Evolutionary conservation across 345 rosid species (phyloP).

Genomic region (Populus euphratica): DNA sequence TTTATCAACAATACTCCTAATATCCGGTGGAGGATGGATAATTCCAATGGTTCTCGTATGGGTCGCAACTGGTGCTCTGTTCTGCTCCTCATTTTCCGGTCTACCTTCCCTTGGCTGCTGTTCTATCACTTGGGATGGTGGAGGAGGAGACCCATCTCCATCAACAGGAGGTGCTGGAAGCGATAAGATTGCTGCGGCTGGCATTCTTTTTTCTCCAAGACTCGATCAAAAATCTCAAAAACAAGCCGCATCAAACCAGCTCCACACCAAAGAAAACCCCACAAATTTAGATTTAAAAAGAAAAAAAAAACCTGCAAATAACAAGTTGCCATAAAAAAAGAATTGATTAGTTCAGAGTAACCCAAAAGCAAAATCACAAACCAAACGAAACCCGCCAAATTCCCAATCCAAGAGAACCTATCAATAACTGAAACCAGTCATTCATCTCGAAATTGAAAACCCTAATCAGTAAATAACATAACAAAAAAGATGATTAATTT

Average conservation of each 20-base stretch:
- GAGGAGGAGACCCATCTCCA: slow-evolving; percentile 59
- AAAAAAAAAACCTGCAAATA: not conserved
- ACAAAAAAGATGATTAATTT: not conserved
- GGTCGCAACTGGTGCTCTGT: slow-evolving; percentile 50
- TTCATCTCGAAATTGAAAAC: not conserved
- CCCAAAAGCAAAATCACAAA: not conserved
- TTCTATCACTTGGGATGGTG: slow-evolving; percentile 55
- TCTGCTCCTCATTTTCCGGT: slow-evolving; percentile 40
- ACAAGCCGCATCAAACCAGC: not conserved
- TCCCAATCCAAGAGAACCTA: not conserved
- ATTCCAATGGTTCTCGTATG: slow-evolving; percentile 83
- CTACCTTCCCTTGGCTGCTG: slow-evolving; percentile 33
- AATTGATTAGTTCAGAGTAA: not conserved
- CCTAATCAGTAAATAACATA: not conserved
- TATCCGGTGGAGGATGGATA: slow-evolving; percentile 82
- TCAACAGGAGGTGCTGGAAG: slow-evolving; percentile 75
- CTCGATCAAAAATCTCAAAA: not conserved
- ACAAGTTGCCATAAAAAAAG: not conserved
- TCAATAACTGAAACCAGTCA: not conserved
- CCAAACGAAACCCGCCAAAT: not conserved
- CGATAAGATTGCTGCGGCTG: slow-evolving; percentile 51
- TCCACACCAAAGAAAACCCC: not conserved
- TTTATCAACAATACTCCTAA: slow-evolving; percentile 73
- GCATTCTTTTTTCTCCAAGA: slow-evolving; percentile 31
- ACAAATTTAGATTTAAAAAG: not conserved